These are phyloP conservation scores for Bidens hawaiensis DNA, from an alignment of 140 eudicot species.

Conservation along the genomic window DNA sequence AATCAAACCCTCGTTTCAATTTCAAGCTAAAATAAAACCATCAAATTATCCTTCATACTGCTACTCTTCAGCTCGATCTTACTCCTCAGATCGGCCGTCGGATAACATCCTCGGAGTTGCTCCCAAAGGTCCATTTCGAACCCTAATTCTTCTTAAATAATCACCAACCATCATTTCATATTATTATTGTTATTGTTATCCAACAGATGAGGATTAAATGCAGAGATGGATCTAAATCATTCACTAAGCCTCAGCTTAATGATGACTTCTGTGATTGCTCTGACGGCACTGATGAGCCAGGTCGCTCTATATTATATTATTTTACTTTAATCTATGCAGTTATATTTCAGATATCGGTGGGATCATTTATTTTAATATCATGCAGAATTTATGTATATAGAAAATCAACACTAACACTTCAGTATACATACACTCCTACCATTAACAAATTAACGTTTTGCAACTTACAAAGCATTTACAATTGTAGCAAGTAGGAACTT, in stretches of 20 bases:
- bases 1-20: too few relatives aligned
- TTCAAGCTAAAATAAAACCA: too few relatives aligned
- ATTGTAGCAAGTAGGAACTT: too few relatives aligned
- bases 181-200: background rate
- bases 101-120: slow-evolving; percentile 23
- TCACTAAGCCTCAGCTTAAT: slow-evolving; percentile 56
- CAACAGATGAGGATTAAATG: slow-evolving; percentile 71
- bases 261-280: slow-evolving; percentile 93
- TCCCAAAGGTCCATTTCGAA: slow-evolving; percentile 39
- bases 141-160: background rate
- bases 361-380: too few relatives aligned
- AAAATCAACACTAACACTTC: too few relatives aligned
- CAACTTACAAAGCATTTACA: too few relatives aligned
- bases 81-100: slow-evolving; percentile 37
- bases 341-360: background rate
- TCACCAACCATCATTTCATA: background rate
- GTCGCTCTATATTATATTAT: slow-evolving; percentile 23
- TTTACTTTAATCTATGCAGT: background rate
- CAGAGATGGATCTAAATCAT: slow-evolving; percentile 72
- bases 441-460: too few relatives aligned
- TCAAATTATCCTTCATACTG: slow-evolving; percentile 9
- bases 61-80: slow-evolving; percentile 7
- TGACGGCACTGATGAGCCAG: slow-evolving; percentile 97
- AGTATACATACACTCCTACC: too few relatives aligned
- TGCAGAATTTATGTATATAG: too few relatives aligned